Conservation (phyloP, 768 basidiomycete species). For the Macrolepiota fuliginosa region DNA sequence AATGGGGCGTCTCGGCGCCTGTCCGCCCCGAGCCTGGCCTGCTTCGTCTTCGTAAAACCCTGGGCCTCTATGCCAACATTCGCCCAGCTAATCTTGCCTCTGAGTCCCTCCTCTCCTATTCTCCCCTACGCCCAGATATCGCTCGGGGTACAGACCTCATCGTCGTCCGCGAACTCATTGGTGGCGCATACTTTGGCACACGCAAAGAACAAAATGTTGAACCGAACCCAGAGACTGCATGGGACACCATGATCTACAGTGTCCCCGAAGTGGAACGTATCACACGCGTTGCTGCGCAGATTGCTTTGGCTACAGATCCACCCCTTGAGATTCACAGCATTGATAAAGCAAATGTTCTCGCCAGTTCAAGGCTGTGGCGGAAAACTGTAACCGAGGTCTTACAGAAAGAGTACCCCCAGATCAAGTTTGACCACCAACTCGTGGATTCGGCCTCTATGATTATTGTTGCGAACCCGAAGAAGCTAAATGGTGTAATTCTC, state of each 20-base stretch:
- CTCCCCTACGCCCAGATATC: constrained; percentile 84
- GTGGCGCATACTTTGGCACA: constrained; percentile 92
- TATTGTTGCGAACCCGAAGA: constrained; percentile 84
- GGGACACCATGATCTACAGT: constrained; percentile 94
- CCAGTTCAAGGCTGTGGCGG: constrained; percentile 91
- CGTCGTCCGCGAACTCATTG: constrained; percentile 94
- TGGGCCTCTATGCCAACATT: constrained; percentile 97
- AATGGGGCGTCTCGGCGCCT: constrained; percentile 90
- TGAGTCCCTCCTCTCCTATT: constrained; percentile 81
- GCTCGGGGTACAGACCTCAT: constrained; percentile 88
- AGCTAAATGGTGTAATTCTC: constrained; percentile 92
- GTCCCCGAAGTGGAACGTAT: constrained; percentile 91
- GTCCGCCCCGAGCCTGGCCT: constrained; percentile 94
- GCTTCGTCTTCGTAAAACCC: constrained; percentile 81
- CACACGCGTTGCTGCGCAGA: constrained; percentile 91
- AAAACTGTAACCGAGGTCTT: constrained; percentile 88
- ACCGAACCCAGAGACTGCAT: constrained; percentile 68
- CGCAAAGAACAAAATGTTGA: constrained; percentile 82
- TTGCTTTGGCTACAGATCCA: constrained; percentile 80
- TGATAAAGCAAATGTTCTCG: constrained; percentile 99
- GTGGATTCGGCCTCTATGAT: constrained; percentile 98
- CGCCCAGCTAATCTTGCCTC: constrained; percentile 95
- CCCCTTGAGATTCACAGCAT: constrained; percentile 89
- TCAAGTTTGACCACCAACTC: constrained; percentile 85
- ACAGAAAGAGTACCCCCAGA: constrained; percentile 81